Evolutionary conservation across 108 stramenopile genomes (phyloP).

Genomic region (Cylindrotheca closterium): DNA sequence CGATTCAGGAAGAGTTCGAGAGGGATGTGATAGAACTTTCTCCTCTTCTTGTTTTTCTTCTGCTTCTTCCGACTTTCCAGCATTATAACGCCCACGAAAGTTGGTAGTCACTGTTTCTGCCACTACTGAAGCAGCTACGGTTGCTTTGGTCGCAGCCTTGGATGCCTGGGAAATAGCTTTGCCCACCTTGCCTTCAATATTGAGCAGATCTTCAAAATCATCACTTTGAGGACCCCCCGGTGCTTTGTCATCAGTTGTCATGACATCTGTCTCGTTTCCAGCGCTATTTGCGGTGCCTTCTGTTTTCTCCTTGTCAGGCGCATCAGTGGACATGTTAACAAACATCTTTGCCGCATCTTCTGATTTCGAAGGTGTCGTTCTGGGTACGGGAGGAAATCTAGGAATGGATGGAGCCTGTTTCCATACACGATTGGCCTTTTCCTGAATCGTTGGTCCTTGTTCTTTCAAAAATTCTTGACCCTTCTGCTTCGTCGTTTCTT

Average conservation of each 20-base stretch:
- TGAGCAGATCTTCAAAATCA: background rate
- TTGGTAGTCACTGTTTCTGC: conserved; percentile 35
- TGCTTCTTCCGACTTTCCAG: background rate
- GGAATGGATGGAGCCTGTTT: conserved; percentile 4
- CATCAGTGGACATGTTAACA: conserved; percentile 1
- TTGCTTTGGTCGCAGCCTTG: conserved; percentile 16
- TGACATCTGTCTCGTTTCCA: background rate
- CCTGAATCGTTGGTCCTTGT: conserved; percentile 20
- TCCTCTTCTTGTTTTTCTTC: conserved; percentile 9
- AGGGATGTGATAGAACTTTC: background rate
- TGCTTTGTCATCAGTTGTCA: background rate
- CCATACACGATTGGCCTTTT: conserved; percentile 28
- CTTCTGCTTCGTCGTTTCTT: conserved; percentile 43
- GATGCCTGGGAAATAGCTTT: background rate
- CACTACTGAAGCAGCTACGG: conserved; percentile 22
- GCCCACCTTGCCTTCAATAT: background rate
- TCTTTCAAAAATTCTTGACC: conserved; percentile 14
- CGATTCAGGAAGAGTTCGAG: conserved; percentile 18
- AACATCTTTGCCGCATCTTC: background rate
- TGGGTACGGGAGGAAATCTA: background rate
- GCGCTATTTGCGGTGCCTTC: background rate
- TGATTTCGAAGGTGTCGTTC: background rate
- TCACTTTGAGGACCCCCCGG: background rate
- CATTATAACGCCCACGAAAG: conserved; percentile 36
- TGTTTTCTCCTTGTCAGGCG: background rate